Base-by-base conservation (phyloP, 2,329 filamentous ascomycete species). In the Tolypocladium pustulatum region DNA sequence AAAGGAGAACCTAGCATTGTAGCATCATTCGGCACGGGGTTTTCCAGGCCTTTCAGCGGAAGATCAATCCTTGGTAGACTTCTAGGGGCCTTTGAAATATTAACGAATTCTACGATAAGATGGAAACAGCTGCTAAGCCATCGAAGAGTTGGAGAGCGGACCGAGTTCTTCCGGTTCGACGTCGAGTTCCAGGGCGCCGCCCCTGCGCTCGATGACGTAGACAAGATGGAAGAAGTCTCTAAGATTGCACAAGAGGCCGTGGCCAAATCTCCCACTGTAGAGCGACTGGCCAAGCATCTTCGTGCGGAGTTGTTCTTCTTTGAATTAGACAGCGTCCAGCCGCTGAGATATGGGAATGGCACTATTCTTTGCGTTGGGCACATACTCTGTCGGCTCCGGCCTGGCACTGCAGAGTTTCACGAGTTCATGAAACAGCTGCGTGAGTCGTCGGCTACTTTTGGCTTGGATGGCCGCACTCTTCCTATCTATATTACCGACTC, bases 21-120 rank as follows among this genome's bases (percentile, higher is more conserved):
- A n/a, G 61, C 61, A 37, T 66, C 58, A 7, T 37, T 62, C 30
- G 59, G 62, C 7, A 66, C 62, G 6, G 62, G 64, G 12, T 61
- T 58, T 27, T 56, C 61, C 30, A 55, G 40, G 46, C 57, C 61
- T 20, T 54, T 43, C 37, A 49, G 36, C 32, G 49, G 38, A n/a
- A 17, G 9, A 34, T 57, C 56, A 15, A 55, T 55, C 36, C 9
- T 58, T 25, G 30, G 13, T 34, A 57, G 63, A 38, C 57, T 64
- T 25, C 59, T 32, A 32, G 46, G 30, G 25, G 59, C 58, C 37
- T 59, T 64, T 30, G 56, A 60, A 53, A 54, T 60, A 58, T 38
- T 6, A 32, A 57, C 57, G 15, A 43, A 57, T 49, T 64, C 61
- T 13, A 59, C 60, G 36, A 41, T 55, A 5, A 57, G 59, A 3